Percentiles rank a stretch among this genome's conserved stretches.
Evolutionary conservation across 768 basidiomycete species (phyloP).

Genomic region (Naganishia randhawae): DNA sequence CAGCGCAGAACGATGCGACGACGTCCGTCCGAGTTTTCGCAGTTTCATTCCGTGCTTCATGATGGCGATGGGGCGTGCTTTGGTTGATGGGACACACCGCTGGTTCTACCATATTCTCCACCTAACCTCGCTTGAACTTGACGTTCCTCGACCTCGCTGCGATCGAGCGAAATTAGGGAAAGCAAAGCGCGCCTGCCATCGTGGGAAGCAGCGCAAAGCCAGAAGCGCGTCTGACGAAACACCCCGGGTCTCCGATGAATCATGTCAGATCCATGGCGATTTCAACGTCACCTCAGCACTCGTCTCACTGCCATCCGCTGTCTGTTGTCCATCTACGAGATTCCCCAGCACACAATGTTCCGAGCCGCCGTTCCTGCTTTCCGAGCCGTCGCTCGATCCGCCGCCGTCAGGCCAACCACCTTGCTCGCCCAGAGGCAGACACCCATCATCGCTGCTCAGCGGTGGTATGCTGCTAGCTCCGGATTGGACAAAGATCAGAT

Average conservation of each 20-base stretch:
- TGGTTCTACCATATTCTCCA: not conserved
- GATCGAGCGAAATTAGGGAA: slow-evolving; percentile 17
- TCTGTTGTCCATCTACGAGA: not conserved
- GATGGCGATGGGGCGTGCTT: not conserved
- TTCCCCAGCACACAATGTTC: slow-evolving; percentile 29
- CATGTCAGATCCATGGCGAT: slow-evolving; percentile 1
- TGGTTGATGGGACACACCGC: not conserved
- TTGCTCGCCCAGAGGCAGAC: slow-evolving; percentile 2
- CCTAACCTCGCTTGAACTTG: not conserved
- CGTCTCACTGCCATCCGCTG: not conserved
- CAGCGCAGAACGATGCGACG: slow-evolving; percentile 89
- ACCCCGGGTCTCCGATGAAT: not conserved
- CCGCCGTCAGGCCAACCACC: slow-evolving; percentile 25
- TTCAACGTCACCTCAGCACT: not conserved
- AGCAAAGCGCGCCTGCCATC: slow-evolving; percentile 10
- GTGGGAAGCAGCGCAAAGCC: not conserved
- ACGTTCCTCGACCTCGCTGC: slow-evolving; percentile 10
- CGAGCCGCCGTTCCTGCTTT: slow-evolving; percentile 41
- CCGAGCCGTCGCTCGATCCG: slow-evolving; percentile 31
- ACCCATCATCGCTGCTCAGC: slow-evolving; percentile 9
- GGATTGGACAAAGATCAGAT: slow-evolving; percentile 67
- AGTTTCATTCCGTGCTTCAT: slow-evolving; percentile 96
- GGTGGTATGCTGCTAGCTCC: slow-evolving; percentile 63
- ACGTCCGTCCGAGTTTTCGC: slow-evolving; percentile 84
- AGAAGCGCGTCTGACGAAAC: slow-evolving; percentile 3